phyloP scores from a whole-genome alignment of 805 yeast species.

The Cyberlindnera americana region DNA sequence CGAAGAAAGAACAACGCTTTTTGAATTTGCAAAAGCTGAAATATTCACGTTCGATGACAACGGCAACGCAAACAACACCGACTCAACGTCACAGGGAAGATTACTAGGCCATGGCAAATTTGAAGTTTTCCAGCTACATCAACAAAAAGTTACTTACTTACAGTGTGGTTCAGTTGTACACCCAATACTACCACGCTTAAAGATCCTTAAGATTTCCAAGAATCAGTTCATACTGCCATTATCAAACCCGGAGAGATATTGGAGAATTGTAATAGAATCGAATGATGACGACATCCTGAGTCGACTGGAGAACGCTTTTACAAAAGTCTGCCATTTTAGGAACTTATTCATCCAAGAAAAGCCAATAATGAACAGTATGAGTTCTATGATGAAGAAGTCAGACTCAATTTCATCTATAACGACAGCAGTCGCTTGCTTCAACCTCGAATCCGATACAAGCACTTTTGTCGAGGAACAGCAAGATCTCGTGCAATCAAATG shows the following conservation, averaged over 20 bases:
- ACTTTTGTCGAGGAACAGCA: slow-evolving; percentile 36
- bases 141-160: slow-evolving; percentile 54
- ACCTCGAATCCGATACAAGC: slow-evolving; percentile 31
- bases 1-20: slow-evolving; percentile 19
- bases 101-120: slow-evolving; percentile 59
- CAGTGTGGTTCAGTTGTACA: slow-evolving; percentile 66
- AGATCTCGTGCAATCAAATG: slow-evolving; percentile 1
- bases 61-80: slow-evolving; percentile 5
- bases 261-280: slow-evolving; percentile 47
- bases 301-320: slow-evolving; percentile 28
- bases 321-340: slow-evolving; percentile 39
- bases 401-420: slow-evolving; percentile 30
- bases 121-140: slow-evolving; percentile 56
- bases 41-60: slow-evolving; percentile 25
- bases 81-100: slow-evolving; percentile 34
- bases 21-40: slow-evolving; percentile 21
- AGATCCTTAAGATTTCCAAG: slow-evolving; percentile 47
- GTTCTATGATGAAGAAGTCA: slow-evolving; percentile 5
- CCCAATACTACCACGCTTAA: slow-evolving; percentile 65
- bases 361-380: no score
- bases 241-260: slow-evolving; percentile 71
- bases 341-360: slow-evolving; percentile 31
- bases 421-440: slow-evolving; percentile 35
- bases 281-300: slow-evolving; percentile 13
- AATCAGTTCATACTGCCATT: slow-evolving; percentile 59